Evolutionary conservation across 139 green algal species (phyloP).

Genomic region (Tetradesmus obliquus): DNA sequence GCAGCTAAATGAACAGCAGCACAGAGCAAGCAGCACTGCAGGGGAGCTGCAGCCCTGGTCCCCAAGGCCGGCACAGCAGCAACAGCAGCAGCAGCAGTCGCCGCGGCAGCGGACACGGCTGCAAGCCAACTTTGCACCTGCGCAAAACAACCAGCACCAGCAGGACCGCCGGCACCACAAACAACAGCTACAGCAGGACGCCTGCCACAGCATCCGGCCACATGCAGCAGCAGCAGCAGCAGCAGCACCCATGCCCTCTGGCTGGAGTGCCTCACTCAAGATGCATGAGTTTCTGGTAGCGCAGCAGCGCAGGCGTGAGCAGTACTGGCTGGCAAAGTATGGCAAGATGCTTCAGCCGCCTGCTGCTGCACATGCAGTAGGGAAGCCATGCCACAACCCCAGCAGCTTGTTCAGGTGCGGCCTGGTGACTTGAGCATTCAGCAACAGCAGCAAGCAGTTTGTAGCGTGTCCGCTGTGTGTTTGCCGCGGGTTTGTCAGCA

Average conservation of each 20-base stretch:
- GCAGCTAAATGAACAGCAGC: conserved; percentile 6
- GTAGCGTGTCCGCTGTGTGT: background rate
- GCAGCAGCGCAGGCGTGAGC: conserved; percentile 58
- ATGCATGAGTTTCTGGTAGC: conserved; percentile 65
- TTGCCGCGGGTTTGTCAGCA: background rate
- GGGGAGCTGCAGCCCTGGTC: background rate
- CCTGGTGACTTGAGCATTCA: background rate
- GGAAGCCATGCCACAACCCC: conserved; percentile 12
- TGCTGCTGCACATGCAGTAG: conserved; percentile 2
- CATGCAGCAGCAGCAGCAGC: background rate
- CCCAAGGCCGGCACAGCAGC: background rate
- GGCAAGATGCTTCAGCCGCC: conserved; percentile 47
- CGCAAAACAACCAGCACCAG: background rate
- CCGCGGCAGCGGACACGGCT: too few species aligned
- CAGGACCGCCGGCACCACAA: background rate
- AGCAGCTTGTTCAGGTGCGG: conserved; percentile 23
- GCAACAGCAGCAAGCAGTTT: background rate
- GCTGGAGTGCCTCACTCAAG: conserved; percentile 41
- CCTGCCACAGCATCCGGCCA: background rate
- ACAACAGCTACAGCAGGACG: background rate
- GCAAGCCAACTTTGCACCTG: too few species aligned
- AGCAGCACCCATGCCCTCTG: background rate
- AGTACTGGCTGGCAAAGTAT: conserved; percentile 63
- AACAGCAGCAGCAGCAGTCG: conserved; percentile 1
- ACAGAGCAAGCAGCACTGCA: background rate